A percentile compares a stretch with the other conserved stretches of the same genome.
Evolutionary conservation across 2,329 filamentous ascomycete species (phyloP).

Genomic region (Fusarium sp.): DNA sequence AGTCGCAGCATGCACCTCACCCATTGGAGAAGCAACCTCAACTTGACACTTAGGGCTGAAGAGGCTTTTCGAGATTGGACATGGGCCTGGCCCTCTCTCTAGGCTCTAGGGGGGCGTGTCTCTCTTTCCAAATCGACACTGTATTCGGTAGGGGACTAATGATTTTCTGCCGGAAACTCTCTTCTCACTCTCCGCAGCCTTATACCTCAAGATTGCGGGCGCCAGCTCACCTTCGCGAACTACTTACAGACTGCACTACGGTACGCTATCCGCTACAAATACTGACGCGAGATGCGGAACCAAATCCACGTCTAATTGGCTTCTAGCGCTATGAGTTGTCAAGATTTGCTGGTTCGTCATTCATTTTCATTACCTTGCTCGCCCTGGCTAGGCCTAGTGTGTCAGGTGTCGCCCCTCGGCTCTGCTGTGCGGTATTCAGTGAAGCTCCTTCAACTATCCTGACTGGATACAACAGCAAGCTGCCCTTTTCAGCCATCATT

Average conservation of each 20-base stretch:
- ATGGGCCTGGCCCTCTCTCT: not conserved
- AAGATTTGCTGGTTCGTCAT: constrained; percentile 11
- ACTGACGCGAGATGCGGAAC: constrained; percentile 18
- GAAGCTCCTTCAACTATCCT: not conserved
- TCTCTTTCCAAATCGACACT: constrained; percentile 13
- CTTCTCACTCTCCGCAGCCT: constrained; percentile 7
- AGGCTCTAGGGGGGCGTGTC: not conserved
- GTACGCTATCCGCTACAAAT: constrained; percentile 10
- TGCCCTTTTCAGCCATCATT: not conserved
- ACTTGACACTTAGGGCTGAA: constrained; percentile 35
- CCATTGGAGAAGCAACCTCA: constrained; percentile 30
- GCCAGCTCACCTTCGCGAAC: not conserved
- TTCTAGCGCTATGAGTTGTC: constrained; percentile 16
- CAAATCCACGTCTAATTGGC: not conserved
- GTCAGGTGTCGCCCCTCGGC: constrained; percentile 29
- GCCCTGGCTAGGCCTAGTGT: constrained; percentile 14
- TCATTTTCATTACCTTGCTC: not conserved
- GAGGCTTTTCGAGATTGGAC: constrained; percentile 9
- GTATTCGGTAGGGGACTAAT: not conserved
- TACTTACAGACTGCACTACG: not conserved
- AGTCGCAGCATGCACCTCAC: constrained; percentile 37
- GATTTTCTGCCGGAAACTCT: not conserved
- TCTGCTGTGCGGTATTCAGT: constrained; percentile 7
- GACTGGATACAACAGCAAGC: constrained; percentile 1
- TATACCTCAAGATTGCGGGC: constrained; percentile 17